Base-by-base conservation (phyloP, 148 eudicot species). In the Silene latifolia region DNA sequence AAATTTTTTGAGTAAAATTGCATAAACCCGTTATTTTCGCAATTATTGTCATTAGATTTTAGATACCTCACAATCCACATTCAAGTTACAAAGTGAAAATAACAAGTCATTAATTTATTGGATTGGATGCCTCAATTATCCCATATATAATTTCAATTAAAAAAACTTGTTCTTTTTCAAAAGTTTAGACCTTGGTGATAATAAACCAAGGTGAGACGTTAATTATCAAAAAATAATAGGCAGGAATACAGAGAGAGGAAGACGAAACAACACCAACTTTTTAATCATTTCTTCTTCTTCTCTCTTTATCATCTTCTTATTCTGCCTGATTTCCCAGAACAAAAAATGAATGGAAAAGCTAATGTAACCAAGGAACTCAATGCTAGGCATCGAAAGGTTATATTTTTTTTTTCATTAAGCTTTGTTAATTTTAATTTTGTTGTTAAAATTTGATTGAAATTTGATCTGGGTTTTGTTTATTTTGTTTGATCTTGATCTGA, bases 361-460 rank as follows among this genome's bases (percentile, higher is more conserved):
- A 83, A 80, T 75, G 98, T 93, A 32, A 80, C 90, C 76, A 93
- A 93, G 77, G 98, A 93, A 87, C 97, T 93, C 74, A 91, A 93
- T 80, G 95, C 95, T 78, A 86, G 61, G 80, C 98, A 93, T 79
- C 84, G 90, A 81, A 93, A 93, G 94, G 98, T 93, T 29, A 42
- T 47, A 6, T n/a, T 18, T 58, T 79, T 58, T 79, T 66, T 56
- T 68, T 51, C 27, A 12, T 42, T 27, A 57, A 32, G 7, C 6
- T 12, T 15, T 58, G 0, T 39, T 25, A 18, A 17, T 74, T 74
- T 75, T 4, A 48, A 74, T 67, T 72, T 63, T 17, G 35, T 54
- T 47, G 64, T 62, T 32, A 15, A 29, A 62, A 0, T 79, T 72
- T 65, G 83, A 80, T 80, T 76, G 65, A 35, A 23, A 56, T 58